Evolutionary conservation across 129 eudicot species (phyloP).

Genomic region (Chrysanthemum lavandulifolium): DNA sequence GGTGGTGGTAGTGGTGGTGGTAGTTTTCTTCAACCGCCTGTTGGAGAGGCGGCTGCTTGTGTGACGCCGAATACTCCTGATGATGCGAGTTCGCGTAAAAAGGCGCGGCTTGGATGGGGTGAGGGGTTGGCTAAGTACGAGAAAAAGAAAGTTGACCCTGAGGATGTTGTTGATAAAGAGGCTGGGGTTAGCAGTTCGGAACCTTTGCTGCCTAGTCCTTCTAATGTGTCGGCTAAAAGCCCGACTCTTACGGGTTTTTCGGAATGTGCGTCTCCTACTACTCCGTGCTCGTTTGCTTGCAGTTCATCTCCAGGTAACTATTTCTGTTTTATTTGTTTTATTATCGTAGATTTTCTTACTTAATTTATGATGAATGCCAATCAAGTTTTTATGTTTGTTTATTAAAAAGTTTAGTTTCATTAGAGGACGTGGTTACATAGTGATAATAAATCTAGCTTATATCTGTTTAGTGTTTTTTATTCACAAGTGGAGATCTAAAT

Average conservation of each 20-base stretch:
- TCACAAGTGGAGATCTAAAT: no score
- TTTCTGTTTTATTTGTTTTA: no score
- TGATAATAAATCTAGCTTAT: no score
- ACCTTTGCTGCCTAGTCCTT: constrained; percentile 31
- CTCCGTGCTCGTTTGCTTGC: constrained; percentile 90
- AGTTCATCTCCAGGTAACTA: constrained; percentile 80
- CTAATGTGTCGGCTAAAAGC: constrained; percentile 48
- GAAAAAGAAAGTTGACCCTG: constrained; percentile 83
- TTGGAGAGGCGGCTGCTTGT: constrained; percentile 56
- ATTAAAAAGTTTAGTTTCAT: no score
- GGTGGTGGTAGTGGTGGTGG: constrained; percentile 20
- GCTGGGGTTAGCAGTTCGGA: constrained; percentile 40
- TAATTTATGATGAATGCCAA: no score
- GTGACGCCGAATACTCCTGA: constrained; percentile 47
- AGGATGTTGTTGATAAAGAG: constrained; percentile 53
- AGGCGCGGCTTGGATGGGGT: constrained; percentile 98
- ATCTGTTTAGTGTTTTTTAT: no score
- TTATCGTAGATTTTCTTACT: no score
- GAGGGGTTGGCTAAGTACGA: constrained; percentile 97
- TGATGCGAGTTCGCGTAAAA: constrained; percentile 68
- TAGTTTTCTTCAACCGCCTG: constrained; percentile 47
- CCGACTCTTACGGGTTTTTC: constrained; percentile 47
- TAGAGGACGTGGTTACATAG: no score
- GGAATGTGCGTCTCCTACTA: constrained; percentile 78
- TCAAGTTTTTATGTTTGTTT: no score